phyloP scores from a whole-genome alignment of 164 flowering plant genomes.

The Piper betle region DNA sequence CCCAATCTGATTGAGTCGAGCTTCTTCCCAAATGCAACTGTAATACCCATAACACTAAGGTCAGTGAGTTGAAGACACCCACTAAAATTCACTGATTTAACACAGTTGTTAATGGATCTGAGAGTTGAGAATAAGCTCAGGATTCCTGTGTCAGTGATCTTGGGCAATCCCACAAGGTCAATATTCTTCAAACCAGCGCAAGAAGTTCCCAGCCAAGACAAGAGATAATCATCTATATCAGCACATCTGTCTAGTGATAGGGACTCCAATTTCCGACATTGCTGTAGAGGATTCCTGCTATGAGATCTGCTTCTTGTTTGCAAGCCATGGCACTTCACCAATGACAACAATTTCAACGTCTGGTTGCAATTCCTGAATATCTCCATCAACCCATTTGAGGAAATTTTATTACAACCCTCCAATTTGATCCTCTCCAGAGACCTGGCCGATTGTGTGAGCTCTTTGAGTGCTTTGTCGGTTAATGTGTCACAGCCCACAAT shows the following conservation, averaged over 20 bases:
- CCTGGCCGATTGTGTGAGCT: conserved; percentile 20
- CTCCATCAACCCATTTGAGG: conserved; percentile 27
- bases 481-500: conserved; percentile 35
- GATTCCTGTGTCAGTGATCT: conserved; percentile 42
- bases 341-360: conserved; percentile 33
- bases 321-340: conserved; percentile 45
- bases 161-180: conserved; percentile 39
- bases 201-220: conserved; percentile 36
- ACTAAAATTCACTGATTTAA: conserved; percentile 21
- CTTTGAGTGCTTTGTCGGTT: conserved; percentile 34
- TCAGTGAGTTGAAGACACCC: conserved; percentile 29
- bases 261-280: conserved; percentile 29
- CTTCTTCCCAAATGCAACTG: conserved; percentile 17
- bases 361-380: conserved; percentile 23
- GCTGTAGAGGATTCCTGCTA: conserved; percentile 8
- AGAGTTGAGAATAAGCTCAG: conserved; percentile 24
- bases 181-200: conserved; percentile 39
- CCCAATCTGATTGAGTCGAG: conserved; percentile 20
- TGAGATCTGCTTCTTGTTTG: conserved; percentile 17
- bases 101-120: neutral
- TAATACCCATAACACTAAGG: conserved; percentile 11
- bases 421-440: conserved; percentile 32
- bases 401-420: conserved; percentile 38
- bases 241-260: conserved; percentile 37
- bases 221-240: conserved; percentile 36